Conservation (phyloP, 371 early-diverging fungal species). For the Mucor plumbeus region DNA sequence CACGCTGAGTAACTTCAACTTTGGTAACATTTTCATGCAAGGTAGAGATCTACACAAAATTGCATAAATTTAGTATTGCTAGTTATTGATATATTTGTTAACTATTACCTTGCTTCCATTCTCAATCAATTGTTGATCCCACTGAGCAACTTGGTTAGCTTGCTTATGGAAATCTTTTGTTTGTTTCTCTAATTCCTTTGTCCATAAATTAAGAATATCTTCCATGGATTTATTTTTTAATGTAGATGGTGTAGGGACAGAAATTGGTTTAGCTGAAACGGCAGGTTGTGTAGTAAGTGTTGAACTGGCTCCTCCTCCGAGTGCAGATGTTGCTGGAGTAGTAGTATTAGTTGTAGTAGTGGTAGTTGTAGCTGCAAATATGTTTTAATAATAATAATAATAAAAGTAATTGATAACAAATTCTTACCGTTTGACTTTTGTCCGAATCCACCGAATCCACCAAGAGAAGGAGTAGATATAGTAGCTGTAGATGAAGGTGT, state of each 20-base stretch:
- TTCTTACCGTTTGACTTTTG: slow-evolving; percentile 19
- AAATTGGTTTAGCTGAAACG: slow-evolving; percentile 32
- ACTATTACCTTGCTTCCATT: slow-evolving; percentile 75
- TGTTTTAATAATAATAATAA: not conserved
- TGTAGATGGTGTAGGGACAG: slow-evolving; percentile 52
- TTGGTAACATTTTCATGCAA: slow-evolving; percentile 73
- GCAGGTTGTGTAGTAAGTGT: slow-evolving; percentile 36
- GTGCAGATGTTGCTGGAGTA: slow-evolving; percentile 18
- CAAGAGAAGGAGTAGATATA: slow-evolving; percentile 11
- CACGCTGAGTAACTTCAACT: slow-evolving; percentile 76
- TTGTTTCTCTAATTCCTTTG: slow-evolving; percentile 76
- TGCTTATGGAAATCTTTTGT: slow-evolving; percentile 86
- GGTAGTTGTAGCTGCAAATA: not conserved
- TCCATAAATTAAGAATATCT: slow-evolving; percentile 89
- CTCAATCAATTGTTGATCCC: slow-evolving; percentile 86
- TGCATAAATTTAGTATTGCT: not conserved
- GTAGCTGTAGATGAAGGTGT: slow-evolving; percentile 9
- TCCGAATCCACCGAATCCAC: slow-evolving; percentile 27
- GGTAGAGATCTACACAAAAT: slow-evolving; percentile 66
- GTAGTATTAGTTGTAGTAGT: not conserved
- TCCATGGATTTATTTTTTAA: slow-evolving; percentile 88
- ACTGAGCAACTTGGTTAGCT: slow-evolving; percentile 82
- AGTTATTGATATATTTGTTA: not conserved
- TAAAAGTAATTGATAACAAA: not conserved
- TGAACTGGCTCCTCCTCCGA: slow-evolving; percentile 20